Evolutionary conservation across 139 green algal species (phyloP), one percentile per base, ranked within the genome.

Genomic region (Chlamydomonas sp.): DNA sequence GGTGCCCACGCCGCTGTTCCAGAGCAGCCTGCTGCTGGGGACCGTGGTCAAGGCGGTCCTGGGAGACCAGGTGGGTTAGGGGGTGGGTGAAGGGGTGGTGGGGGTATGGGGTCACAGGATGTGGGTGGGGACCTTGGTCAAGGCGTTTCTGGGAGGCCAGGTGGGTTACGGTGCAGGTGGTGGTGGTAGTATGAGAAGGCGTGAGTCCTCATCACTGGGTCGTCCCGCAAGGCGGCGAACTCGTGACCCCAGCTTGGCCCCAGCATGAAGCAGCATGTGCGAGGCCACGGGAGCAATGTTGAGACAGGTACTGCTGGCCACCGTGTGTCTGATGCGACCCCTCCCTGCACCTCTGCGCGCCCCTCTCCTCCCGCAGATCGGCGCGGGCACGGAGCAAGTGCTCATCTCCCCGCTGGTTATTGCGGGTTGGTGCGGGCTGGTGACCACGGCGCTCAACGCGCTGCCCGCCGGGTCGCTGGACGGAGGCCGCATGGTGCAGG

Each of bases 401-500:
- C 78, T 85, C 2, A 78, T 93, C 63, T 91, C 86, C 7, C 90
- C 90, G 64, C 83, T 92, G 66, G 84, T 96, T 10, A 92, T 97
- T 63, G 96, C 91, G 2, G 97, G 97, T 78, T 99, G 97, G 97
- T 96, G 92, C 87, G 96, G 96, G 69, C 90, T 98, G 18, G 93
- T 98, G 15, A 94, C 92, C 17, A 96, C 92, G 6, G 92, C 95
- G 4, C 93, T 98, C 85, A 98, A 98, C 91, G 76, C 93, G 83
- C 93, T 99, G 80, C 96, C 96, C 1, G 96, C 98, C 49, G 96
- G 96, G 78, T 91, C 85, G 18, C 80, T 98, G 49, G 96, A 98
- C 86, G 96, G 96, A 16, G 96, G 96, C 10, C 90, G 96, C 68
- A 95, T 94, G 77, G 91, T 96, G 81, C 86, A 96, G 78, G 94